phyloP scores from a whole-genome alignment of 768 basidiomycete genomes.

The Cystobasidium onofrii region DNA sequence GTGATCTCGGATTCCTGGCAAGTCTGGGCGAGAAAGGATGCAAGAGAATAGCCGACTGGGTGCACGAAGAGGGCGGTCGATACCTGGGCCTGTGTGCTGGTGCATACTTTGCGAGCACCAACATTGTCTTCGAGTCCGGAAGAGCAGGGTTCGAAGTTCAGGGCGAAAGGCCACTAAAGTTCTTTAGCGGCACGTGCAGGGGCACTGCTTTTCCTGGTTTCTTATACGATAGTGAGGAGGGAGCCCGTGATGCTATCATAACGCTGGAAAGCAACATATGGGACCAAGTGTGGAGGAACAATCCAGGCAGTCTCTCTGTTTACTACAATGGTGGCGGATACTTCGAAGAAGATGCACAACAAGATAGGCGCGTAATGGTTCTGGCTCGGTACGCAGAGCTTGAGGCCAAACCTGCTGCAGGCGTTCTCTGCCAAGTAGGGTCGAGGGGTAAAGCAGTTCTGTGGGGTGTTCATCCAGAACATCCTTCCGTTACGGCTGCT shows the following conservation, averaged over 20 bases:
- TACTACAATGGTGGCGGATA: slow-evolving; percentile 52
- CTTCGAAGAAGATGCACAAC: slow-evolving; percentile 42
- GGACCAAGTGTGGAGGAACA: slow-evolving; percentile 37
- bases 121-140: slow-evolving; percentile 49
- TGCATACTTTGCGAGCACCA: slow-evolving; percentile 51
- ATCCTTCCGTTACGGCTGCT: slow-evolving; percentile 45
- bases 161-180: slow-evolving; percentile 48
- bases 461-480: slow-evolving; percentile 58
- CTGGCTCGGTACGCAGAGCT: slow-evolving; percentile 47
- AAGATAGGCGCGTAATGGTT: slow-evolving; percentile 40
- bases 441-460: slow-evolving; percentile 53
- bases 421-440: slow-evolving; percentile 47
- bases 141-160: slow-evolving; percentile 45
- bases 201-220: slow-evolving; percentile 50
- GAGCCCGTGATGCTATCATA: slow-evolving; percentile 47
- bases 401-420: slow-evolving; percentile 44
- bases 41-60: slow-evolving; percentile 55
- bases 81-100: slow-evolving; percentile 62
- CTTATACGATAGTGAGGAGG: slow-evolving; percentile 49
- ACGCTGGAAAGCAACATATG: slow-evolving; percentile 41
- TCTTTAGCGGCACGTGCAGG: slow-evolving; percentile 48
- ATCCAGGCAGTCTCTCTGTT: slow-evolving; percentile 40
- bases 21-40: slow-evolving; percentile 47
- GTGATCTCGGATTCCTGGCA: slow-evolving; percentile 49
- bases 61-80: slow-evolving; percentile 58